Percentiles rank a stretch among this genome's conserved stretches.
phyloP scores from a whole-genome alignment of 108 stramenopile species.

The Pseudonitzschia multiseries region DNA sequence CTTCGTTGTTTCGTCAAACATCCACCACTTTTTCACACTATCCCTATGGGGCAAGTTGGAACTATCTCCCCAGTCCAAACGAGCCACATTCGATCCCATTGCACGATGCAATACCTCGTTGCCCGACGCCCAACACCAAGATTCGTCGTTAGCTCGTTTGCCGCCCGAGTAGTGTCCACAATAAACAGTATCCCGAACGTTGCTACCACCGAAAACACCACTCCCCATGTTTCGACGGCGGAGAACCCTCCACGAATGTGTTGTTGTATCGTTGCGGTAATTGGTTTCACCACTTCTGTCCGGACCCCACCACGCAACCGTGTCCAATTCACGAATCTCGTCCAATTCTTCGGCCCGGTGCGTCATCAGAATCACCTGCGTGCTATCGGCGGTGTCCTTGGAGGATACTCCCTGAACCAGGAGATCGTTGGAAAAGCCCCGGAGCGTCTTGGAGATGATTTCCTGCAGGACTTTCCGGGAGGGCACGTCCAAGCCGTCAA shows the following conservation, averaged over 20 bases:
- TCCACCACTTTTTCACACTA: slow-evolving; percentile 5
- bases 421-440: slow-evolving; percentile 71
- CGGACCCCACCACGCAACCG: slow-evolving; percentile 32
- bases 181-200: not conserved
- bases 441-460: slow-evolving; percentile 53
- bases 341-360: slow-evolving; percentile 75
- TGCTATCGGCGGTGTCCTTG: slow-evolving; percentile 48
- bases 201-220: not conserved
- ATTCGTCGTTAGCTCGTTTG: not conserved
- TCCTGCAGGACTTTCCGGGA: slow-evolving; percentile 50
- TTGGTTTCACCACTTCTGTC: not conserved
- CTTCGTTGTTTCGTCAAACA: not conserved
- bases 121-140: not conserved
- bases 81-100: not conserved
- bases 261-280: not conserved
- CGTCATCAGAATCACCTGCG: slow-evolving; percentile 64
- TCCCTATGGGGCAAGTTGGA: not conserved
- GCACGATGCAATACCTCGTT: slow-evolving; percentile 5
- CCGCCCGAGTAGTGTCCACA: not conserved
- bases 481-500: slow-evolving; percentile 77
- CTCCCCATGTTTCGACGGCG: not conserved
- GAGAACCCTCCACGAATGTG: not conserved
- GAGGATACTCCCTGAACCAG: slow-evolving; percentile 68
- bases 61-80: not conserved
- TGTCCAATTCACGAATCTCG: slow-evolving; percentile 40